phyloP scores from a whole-genome alignment of 2,329 filamentous ascomycete species.

The Curvularia sp. region DNA sequence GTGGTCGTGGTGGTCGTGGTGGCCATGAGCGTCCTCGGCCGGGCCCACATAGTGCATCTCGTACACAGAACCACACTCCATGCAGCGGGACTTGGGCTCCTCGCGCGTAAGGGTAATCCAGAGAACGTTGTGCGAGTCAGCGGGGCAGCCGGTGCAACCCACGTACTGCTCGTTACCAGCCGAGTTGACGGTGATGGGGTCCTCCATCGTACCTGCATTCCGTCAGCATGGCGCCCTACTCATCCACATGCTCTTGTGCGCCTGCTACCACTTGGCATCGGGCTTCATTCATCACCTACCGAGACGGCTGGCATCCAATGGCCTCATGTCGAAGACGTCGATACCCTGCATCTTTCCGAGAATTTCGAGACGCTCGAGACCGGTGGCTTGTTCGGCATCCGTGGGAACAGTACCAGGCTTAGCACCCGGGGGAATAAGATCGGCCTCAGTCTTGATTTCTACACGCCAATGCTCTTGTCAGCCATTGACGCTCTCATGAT shows the following conservation, averaged over 20 bases:
- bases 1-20: constrained; percentile 60
- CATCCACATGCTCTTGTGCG: background rate
- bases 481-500: constrained; percentile 30
- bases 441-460: constrained; percentile 85
- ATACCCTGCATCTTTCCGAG: constrained; percentile 99
- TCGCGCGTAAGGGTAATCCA: constrained; percentile 91
- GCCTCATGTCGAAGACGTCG: constrained; percentile 98
- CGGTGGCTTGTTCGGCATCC: constrained; percentile 94
- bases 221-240: constrained; percentile 28
- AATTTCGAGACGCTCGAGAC: constrained; percentile 98
- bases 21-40: constrained; percentile 72
- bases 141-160: constrained; percentile 93
- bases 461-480: constrained; percentile 37
- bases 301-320: constrained; percentile 86
- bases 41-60: constrained; percentile 98
- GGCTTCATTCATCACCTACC: constrained; percentile 61
- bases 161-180: constrained; percentile 95
- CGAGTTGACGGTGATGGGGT: constrained; percentile 87
- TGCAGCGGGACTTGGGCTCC: constrained; percentile 92
- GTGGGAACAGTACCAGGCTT: constrained; percentile 83
- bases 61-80: constrained; percentile 94
- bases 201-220: constrained; percentile 76
- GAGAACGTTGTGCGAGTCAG: constrained; percentile 86
- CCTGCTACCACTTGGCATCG: background rate
- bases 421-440: constrained; percentile 86